phyloP scores from a whole-genome alignment of 371 early-diverging fungal genomes.

The Batkoa obscura region DNA sequence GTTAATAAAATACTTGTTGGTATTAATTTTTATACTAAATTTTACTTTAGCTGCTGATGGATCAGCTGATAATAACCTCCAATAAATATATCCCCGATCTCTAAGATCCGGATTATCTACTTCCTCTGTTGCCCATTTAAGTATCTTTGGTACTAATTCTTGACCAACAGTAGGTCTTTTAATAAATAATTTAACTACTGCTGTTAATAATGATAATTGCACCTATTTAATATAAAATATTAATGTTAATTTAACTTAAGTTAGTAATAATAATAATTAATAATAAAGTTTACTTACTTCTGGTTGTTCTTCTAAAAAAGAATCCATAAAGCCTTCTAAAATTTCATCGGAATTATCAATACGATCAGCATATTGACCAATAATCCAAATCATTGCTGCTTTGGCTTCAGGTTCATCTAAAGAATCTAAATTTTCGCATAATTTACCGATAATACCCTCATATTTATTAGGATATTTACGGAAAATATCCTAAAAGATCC shows the following conservation, averaged over 20 bases:
- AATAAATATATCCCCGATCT: conserved; percentile 94
- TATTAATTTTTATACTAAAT: conserved; percentile 8
- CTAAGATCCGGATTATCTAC: conserved; percentile 91
- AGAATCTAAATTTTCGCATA: conserved; percentile 76
- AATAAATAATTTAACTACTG: conserved; percentile 86
- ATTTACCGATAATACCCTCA: conserved; percentile 62
- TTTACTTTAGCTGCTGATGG: conserved; percentile 47
- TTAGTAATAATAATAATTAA: not conserved
- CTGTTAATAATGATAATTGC: conserved; percentile 82
- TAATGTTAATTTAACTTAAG: too few relatives aligned
- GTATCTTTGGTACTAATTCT: conserved; percentile 70
- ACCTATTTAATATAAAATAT: conserved; percentile 23
- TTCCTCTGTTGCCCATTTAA: conserved; percentile 83
- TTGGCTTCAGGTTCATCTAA: conserved; percentile 88
- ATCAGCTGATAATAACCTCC: conserved; percentile 84
- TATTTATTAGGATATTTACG: conserved; percentile 81
- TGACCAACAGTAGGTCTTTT: conserved; percentile 75
- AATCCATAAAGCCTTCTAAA: conserved; percentile 48
- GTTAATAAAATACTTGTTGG: conserved; percentile 3
- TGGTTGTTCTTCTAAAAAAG: conserved; percentile 49
- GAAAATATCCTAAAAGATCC: conserved; percentile 56
- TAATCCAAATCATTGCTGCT: conserved; percentile 84
- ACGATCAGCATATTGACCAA: conserved; percentile 89
- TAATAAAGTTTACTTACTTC: conserved; percentile 21
- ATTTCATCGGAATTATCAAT: conserved; percentile 72